These are phyloP conservation scores for Curvularia spicifera DNA, from an alignment of 2,329 filamentous ascomycete genomes.

Conservation along the genomic window DNA sequence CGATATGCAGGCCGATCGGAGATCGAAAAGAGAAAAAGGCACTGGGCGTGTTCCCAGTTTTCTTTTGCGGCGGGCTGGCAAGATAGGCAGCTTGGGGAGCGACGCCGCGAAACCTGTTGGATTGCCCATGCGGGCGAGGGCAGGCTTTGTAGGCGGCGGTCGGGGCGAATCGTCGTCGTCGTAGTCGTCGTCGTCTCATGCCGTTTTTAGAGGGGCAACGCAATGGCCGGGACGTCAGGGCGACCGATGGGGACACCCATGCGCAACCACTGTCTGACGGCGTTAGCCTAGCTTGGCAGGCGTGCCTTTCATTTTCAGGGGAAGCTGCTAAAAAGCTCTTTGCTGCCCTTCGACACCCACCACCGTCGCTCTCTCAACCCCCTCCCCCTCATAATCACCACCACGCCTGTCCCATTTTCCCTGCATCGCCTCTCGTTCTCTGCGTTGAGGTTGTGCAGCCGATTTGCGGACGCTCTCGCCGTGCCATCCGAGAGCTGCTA, in stretches of 20 bases:
- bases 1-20: conserved; percentile 18
- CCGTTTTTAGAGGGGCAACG: conserved; percentile 31
- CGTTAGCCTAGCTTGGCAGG: conserved; percentile 37
- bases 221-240: conserved; percentile 28
- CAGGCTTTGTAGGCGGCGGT: conserved; percentile 5
- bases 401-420: conserved; percentile 28
- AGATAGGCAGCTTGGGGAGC: neutral
- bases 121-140: neutral
- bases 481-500: conserved; percentile 36
- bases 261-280: conserved; percentile 26
- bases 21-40: conserved; percentile 11
- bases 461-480: conserved; percentile 19
- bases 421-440: conserved; percentile 42
- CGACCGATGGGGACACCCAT: conserved; percentile 34
- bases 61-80: conserved; percentile 15
- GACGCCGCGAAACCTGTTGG: conserved; percentile 4
- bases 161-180: neutral
- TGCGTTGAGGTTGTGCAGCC: conserved; percentile 27
- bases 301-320: conserved; percentile 40
- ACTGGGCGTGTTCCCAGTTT: conserved; percentile 9
- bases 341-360: conserved; percentile 40
- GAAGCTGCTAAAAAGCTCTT: conserved; percentile 42
- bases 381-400: conserved; percentile 26
- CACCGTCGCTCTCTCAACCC: conserved; percentile 38
- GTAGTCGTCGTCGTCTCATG: conserved; percentile 5